Conservation (phyloP, 2,329 filamentous ascomycete genomes). For the Nothopassalora personata region DNA sequence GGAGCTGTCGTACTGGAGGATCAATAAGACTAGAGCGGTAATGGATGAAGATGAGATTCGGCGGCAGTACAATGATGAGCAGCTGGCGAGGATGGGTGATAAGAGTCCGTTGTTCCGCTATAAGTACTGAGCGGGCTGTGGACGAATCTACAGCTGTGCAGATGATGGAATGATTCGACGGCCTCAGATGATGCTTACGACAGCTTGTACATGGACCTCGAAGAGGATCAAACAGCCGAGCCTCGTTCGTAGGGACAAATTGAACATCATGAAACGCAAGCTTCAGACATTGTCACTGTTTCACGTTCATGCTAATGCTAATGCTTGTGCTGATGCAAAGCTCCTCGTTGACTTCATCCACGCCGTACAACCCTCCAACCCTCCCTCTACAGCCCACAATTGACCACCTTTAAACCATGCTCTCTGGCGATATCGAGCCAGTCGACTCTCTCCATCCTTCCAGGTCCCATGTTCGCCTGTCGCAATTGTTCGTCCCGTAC, state of each 20-base stretch:
- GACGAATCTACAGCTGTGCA: not conserved
- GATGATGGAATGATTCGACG: not conserved
- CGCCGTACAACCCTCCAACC: not conserved
- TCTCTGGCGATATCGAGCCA: constrained; percentile 47
- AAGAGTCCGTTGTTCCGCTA: constrained; percentile 32
- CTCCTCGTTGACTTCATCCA: too few relatives aligned
- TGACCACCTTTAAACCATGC: constrained; percentile 45
- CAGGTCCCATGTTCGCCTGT: constrained; percentile 36
- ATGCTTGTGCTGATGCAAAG: not conserved
- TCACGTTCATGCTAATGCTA: not conserved
- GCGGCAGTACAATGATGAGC: constrained; percentile 30
- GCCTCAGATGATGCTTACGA: not conserved
- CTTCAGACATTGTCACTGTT: too few relatives aligned
- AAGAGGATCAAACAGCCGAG: too few relatives aligned
- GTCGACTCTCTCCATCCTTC: constrained; percentile 43
- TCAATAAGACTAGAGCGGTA: constrained; percentile 32
- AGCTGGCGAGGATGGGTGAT: constrained; percentile 34
- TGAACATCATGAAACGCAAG: too few relatives aligned
- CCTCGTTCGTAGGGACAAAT: too few relatives aligned
- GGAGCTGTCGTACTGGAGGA: constrained; percentile 28
- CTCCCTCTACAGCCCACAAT: constrained; percentile 44
- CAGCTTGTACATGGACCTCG: not conserved
- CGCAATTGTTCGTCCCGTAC: constrained; percentile 46
- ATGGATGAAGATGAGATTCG: constrained; percentile 32
- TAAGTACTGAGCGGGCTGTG: not conserved